Evolutionary conservation across 495 filamentous ascomycete species (phyloP).

Genomic region (Astrothelium macrocarpum): DNA sequence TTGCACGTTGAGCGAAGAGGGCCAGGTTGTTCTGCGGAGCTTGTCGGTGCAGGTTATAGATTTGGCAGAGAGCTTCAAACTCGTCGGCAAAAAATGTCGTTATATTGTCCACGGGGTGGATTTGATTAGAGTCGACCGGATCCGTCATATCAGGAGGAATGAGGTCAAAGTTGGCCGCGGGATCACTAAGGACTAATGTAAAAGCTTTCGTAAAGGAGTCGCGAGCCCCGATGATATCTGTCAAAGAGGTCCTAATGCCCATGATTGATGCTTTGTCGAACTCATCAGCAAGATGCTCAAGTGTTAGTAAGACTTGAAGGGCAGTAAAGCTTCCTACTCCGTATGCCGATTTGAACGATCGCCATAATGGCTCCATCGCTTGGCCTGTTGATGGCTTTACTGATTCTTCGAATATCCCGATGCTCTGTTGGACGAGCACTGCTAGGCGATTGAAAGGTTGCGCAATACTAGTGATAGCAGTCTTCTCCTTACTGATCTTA

Average conservation of each 20-base stretch:
- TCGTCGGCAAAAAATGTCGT: conserved; percentile 44
- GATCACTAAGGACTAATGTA: conserved; percentile 4
- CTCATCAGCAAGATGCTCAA: conserved; percentile 60
- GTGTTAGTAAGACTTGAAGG: conserved; percentile 41
- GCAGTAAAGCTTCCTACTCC: conserved; percentile 45
- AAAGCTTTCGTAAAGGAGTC: conserved; percentile 22
- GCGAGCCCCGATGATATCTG: conserved; percentile 24
- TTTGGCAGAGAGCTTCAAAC: conserved; percentile 48
- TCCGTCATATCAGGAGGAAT: not conserved
- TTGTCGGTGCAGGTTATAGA: not conserved
- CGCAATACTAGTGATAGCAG: too few species aligned
- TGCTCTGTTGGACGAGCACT: not conserved
- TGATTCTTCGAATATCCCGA: conserved; percentile 38
- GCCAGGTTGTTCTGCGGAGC: not conserved
- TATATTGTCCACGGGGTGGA: not conserved
- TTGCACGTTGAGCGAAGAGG: not conserved
- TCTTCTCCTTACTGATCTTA: conserved; percentile 29
- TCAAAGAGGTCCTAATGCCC: conserved; percentile 26
- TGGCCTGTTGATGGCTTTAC: conserved; percentile 63
- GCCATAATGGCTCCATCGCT: conserved; percentile 81
- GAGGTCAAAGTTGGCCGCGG: not conserved
- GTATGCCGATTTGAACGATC: conserved; percentile 49
- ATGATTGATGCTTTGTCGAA: conserved; percentile 56
- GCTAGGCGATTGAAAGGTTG: not conserved
- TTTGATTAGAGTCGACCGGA: not conserved